Evolutionary conservation across 345 rosid species (phyloP).

Genomic region (Euphorbia lathyris): DNA sequence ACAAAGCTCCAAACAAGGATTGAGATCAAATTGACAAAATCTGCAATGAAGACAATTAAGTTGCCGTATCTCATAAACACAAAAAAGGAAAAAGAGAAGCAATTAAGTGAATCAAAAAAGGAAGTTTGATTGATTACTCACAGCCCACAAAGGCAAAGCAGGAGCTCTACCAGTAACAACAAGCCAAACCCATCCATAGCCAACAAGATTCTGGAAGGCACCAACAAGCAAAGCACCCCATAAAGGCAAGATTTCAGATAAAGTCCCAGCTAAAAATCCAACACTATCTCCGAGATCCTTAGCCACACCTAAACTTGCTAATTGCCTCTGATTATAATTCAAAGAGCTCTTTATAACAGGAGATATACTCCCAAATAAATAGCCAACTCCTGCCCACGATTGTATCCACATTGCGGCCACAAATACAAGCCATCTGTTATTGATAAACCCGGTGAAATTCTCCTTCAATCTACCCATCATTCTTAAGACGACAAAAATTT

Average conservation of each 20-base stretch:
- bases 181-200: constrained; percentile 98
- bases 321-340: constrained; percentile 77
- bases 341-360: constrained; percentile 90
- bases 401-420: constrained; percentile 99
- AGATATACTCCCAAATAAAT: constrained; percentile 92
- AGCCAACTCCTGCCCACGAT: constrained; percentile 93
- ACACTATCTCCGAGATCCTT: constrained; percentile 98
- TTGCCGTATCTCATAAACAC: not conserved
- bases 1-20: not conserved
- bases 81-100: not conserved
- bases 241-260: constrained; percentile 80
- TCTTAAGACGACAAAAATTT: too few relatives aligned
- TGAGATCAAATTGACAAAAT: not conserved
- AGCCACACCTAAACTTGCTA: constrained; percentile 87
- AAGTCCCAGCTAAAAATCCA: constrained; percentile 88
- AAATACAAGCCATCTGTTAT: constrained; percentile 91
- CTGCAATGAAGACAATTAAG: not conserved
- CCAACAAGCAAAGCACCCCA: constrained; percentile 97
- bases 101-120: not conserved
- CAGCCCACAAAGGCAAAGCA: constrained; percentile 87
- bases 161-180: constrained; percentile 73
- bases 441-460: constrained; percentile 46
- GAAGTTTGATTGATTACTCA: constrained; percentile 57
- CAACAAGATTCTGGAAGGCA: constrained; percentile 79
- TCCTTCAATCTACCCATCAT: constrained; percentile 50